phyloP scores from a whole-genome alignment of 2,329 filamentous ascomycete species.

The Exserohilum turcica region DNA sequence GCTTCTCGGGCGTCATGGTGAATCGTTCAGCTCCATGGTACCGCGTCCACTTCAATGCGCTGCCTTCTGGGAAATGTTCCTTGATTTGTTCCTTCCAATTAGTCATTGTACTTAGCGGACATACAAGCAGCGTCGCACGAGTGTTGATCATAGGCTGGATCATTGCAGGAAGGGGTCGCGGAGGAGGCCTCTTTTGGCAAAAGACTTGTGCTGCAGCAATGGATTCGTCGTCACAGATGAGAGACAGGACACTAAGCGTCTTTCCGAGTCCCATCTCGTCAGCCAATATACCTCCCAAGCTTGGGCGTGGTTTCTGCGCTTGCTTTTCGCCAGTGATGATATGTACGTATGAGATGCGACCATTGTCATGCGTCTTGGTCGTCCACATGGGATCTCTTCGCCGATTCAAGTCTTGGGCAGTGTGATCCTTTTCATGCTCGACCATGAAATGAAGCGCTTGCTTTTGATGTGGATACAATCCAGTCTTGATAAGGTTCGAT shows the following conservation, averaged over 20 bases:
- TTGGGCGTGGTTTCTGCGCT: constrained; percentile 41
- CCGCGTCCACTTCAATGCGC: constrained; percentile 70
- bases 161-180: constrained; percentile 1
- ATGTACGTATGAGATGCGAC: constrained; percentile 73
- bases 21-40: constrained; percentile 85
- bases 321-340: constrained; percentile 72
- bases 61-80: constrained; percentile 70
- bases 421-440: constrained; percentile 71
- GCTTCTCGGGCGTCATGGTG: constrained; percentile 61
- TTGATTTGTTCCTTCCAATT: constrained; percentile 96
- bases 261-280: constrained; percentile 60
- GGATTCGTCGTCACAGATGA: constrained; percentile 66
- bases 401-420: constrained; percentile 65
- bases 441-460: constrained; percentile 89
- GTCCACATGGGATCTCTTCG: constrained; percentile 80
- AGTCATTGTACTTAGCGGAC: constrained; percentile 84
- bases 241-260: constrained; percentile 76
- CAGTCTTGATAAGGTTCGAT: constrained; percentile 64
- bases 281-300: constrained; percentile 55
- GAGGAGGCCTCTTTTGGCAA: constrained; percentile 57
- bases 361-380: constrained; percentile 59
- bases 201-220: constrained; percentile 67
- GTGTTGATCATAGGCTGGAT: constrained; percentile 62
- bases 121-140: constrained; percentile 82
- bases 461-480: constrained; percentile 82